Evolutionary conservation across 2,329 filamentous ascomycete genomes (phyloP).

Genomic region (Ophiostoma montium): DNA sequence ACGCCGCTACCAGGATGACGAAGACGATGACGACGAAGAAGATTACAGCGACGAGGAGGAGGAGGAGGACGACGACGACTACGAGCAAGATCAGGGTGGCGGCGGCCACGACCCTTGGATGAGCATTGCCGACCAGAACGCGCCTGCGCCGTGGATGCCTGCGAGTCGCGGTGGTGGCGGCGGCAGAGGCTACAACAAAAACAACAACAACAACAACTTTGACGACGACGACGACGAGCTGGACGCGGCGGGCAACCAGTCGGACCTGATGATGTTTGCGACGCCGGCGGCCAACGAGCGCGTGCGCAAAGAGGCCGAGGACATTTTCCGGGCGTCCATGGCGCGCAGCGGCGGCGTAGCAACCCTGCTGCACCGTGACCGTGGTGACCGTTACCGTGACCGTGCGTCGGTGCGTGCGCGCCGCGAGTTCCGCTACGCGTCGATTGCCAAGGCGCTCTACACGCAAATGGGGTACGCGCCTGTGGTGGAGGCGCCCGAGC

Average conservation of each 20-base stretch:
- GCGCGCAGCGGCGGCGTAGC: slow-evolving; percentile 25
- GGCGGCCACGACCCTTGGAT: slow-evolving; percentile 11
- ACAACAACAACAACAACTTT: neutral
- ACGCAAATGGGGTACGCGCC: slow-evolving; percentile 39
- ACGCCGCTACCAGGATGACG: slow-evolving; percentile 1
- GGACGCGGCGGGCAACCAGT: no score
- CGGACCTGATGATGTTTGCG: slow-evolving; percentile 40
- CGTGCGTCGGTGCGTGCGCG: slow-evolving; percentile 15
- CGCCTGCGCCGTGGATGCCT: slow-evolving; percentile 10
- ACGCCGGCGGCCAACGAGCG: slow-evolving; percentile 38
- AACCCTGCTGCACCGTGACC: no score
- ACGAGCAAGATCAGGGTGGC: slow-evolving; percentile 15
- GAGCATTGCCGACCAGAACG: slow-evolving; percentile 9
- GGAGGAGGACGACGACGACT: slow-evolving; percentile 24
- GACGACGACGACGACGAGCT: no score
- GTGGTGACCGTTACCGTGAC: no score
- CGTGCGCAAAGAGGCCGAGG: slow-evolving; percentile 40
- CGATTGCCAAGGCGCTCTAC: slow-evolving; percentile 60
- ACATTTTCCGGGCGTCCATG: slow-evolving; percentile 38
- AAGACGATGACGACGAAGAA: slow-evolving; percentile 23
- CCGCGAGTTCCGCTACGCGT: slow-evolving; percentile 49
- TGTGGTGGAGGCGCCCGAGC: slow-evolving; percentile 53
- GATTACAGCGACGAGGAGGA: slow-evolving; percentile 23
- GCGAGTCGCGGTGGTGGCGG: slow-evolving; percentile 1
- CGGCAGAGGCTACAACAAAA: slow-evolving; percentile 23